Conservation (phyloP, 805 yeast species). For the Starmerella cellae region DNA sequence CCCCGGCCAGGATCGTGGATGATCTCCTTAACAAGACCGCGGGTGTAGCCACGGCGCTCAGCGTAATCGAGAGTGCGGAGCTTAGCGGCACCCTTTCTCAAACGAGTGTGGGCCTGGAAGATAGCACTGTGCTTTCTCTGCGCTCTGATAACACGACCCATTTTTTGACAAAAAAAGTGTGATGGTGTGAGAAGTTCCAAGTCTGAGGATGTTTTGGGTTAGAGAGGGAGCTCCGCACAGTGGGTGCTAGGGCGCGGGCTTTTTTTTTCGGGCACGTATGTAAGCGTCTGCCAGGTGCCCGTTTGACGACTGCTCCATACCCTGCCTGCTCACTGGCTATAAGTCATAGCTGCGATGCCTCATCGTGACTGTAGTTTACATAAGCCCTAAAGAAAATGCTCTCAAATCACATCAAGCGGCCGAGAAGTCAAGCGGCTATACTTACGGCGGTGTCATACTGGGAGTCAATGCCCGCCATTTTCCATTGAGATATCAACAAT, state of each 20-base stretch:
- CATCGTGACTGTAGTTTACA: neutral
- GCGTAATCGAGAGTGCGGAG: conserved; percentile 97
- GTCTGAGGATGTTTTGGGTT: neutral
- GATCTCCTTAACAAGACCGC: conserved; percentile 98
- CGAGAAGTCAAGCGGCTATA: no score
- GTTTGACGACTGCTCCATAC: conserved; percentile 6
- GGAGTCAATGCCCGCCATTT: no score
- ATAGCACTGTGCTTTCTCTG: conserved; percentile 98
- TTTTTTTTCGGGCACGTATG: neutral
- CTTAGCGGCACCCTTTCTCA: conserved; percentile 99
- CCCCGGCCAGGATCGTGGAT: conserved; percentile 99
- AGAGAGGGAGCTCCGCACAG: conserved; percentile 5
- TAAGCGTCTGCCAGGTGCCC: neutral
- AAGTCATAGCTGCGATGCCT: neutral
- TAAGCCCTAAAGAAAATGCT: conserved; percentile 1
- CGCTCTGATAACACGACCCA: conserved; percentile 80
- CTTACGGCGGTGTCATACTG: no score
- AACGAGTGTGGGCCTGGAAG: conserved; percentile 99
- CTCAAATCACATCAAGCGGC: no score
- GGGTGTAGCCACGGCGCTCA: conserved; percentile 99
- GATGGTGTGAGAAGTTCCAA: conserved; percentile 15
- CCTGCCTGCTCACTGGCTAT: conserved; percentile 1
- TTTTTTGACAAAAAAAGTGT: conserved; percentile 13
- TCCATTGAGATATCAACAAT: no score
- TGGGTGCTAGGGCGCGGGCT: neutral